Evolutionary conservation across 148 eudicot genomes (phyloP).

Genomic region (Chenopodium berlandieri): DNA sequence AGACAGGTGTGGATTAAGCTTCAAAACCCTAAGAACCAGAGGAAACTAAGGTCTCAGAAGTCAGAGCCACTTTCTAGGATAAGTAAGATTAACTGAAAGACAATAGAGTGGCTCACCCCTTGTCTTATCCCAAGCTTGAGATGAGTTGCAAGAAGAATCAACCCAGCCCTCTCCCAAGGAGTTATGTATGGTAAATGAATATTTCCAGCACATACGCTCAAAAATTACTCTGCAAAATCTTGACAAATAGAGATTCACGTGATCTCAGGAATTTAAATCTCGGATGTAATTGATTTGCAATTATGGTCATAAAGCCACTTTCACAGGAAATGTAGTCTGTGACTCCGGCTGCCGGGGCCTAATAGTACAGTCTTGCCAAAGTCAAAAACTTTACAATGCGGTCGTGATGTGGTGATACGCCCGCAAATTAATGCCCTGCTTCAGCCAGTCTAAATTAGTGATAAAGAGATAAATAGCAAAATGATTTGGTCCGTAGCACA

Average conservation of each 20-base stretch:
- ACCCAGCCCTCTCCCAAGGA: not conserved
- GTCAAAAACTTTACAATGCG: not conserved
- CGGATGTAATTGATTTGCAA: not conserved
- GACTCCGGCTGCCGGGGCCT: not conserved
- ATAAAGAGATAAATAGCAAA: not conserved
- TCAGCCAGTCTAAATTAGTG: not conserved
- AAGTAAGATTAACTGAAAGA: not conserved
- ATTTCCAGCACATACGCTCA: not conserved
- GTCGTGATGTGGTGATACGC: not conserved
- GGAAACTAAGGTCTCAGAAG: not conserved
- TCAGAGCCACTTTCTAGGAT: slow-evolving; percentile 1
- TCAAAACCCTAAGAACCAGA: not conserved
- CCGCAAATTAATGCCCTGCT: not conserved
- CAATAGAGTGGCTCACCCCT: not conserved
- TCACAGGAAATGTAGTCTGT: not conserved
- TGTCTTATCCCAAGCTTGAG: not conserved
- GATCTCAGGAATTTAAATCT: not conserved
- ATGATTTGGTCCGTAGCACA: not conserved
- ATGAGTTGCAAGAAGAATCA: not conserved
- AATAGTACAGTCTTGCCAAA: not conserved
- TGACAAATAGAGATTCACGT: not conserved
- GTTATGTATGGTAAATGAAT: not conserved
- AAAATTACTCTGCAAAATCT: not conserved
- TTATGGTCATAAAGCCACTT: not conserved
- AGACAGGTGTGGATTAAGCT: not conserved